These are phyloP conservation scores for Hygrophila difformis DNA, from an alignment of 257 asterid genomes.

Conservation along the genomic window DNA sequence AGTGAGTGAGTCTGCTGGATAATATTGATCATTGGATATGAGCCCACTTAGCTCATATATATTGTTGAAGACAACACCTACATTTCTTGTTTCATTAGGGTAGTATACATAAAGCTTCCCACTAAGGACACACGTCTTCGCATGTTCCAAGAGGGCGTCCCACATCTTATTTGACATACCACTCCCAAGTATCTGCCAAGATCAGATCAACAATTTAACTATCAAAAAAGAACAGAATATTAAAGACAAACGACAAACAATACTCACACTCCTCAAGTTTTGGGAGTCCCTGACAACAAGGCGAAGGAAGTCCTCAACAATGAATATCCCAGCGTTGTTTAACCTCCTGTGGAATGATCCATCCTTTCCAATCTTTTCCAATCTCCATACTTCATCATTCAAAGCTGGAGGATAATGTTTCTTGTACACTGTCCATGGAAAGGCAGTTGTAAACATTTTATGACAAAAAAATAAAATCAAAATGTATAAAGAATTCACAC, in stretches of 20 bases:
- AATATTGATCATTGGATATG: too few relatives aligned
- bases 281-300: conserved; percentile 84
- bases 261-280: conserved; percentile 74
- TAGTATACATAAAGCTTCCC: too few relatives aligned
- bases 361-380: conserved; percentile 97
- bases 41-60: too few relatives aligned
- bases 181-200: conserved; percentile 81
- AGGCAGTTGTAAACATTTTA: background rate
- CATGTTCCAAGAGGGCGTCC: too few relatives aligned
- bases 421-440: conserved; percentile 49
- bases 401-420: conserved; percentile 93
- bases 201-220: conserved; percentile 1
- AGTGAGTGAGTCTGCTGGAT: too few relatives aligned
- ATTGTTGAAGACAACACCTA: too few relatives aligned
- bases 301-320: conserved; percentile 86
- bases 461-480: background rate
- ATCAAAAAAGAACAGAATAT: conserved; percentile 5
- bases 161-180: too few relatives aligned
- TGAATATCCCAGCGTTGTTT: conserved; percentile 61
- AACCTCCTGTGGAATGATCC: conserved; percentile 98
- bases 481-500: background rate
- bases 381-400: too few relatives aligned
- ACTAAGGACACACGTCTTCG: too few relatives aligned
- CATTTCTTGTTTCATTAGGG: too few relatives aligned
- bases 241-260: conserved; percentile 8